Base-by-base conservation (phyloP, 2,329 filamentous ascomycete genomes). In the Penicillium rolfsii region DNA sequence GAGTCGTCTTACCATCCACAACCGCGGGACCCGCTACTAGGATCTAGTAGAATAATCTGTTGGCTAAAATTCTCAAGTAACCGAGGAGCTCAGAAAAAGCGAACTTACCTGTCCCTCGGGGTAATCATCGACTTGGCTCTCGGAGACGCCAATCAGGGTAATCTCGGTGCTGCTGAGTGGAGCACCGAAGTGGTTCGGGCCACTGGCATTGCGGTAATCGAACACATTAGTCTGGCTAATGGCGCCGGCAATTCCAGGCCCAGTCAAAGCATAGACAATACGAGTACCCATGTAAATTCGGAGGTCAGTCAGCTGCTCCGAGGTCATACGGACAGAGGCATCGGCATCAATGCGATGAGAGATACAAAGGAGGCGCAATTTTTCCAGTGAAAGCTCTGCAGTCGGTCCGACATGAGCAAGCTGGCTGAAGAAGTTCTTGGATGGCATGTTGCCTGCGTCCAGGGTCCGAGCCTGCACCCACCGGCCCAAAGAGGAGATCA, bases 211-310 rank as follows among this genome's bases (percentile, higher is more conserved):
- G 52, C 94, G 83, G 76, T 98, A 98, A 74, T 98, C 94, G 72
- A 91, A 96, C 41, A 93, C 84, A 63, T 91, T 88, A 7, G 91
- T 96, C 79, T 98, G 94, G 1, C 89, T 82, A n/a, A 96, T 86
- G 0, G 93, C 89, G 40, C 95, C 95, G 2, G 93, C 94, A n/a
- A 98, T 91, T 62, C 87, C 86, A 26, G 91, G 82, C 0, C 90
- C 88, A 19, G 92, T 90, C 57, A 99, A 82, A 3, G 93, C 93
- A 75, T 98, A 97, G 54, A 96, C 83, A 59, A 97, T 83, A 55
- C 92, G 87, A 1, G 92, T 89, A 30, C 89, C 86, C 1, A 90
- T 91, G 75, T 93, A 91, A 55, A 96, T 84, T 49, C 93, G 87
- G 59, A 98, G 79, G 71, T 97, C 91, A 0, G 90, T 91, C 43